These are phyloP conservation scores for Ampelocalamus luodianensis DNA, from an alignment of 176 grass and related monocot genomes.

Conservation along the genomic window DNA sequence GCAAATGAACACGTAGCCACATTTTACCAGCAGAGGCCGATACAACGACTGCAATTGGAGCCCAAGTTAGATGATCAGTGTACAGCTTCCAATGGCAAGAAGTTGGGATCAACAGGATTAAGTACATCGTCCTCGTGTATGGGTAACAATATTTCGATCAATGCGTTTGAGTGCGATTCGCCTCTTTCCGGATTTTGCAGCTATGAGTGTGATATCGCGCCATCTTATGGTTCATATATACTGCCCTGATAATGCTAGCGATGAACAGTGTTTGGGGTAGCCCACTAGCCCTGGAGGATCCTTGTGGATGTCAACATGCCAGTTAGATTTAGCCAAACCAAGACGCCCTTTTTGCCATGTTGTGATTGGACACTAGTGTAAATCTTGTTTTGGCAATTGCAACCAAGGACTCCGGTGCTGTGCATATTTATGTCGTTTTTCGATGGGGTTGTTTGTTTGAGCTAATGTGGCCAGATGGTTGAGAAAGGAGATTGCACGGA, in stretches of 20 bases:
- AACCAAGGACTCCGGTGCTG: not conserved
- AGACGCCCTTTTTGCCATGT: no score
- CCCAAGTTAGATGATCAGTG: conserved; percentile 19
- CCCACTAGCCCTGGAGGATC: conserved; percentile 14
- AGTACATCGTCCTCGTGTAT: not conserved
- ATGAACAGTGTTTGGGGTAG: not conserved
- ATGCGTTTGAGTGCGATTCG: not conserved
- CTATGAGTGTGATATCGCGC: not conserved
- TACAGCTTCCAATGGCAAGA: not conserved
- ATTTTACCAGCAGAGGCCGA: conserved; percentile 12
- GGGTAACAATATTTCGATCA: not conserved
- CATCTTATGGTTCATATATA: not conserved
- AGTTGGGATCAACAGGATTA: not conserved
- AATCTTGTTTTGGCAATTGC: not conserved
- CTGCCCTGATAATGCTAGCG: not conserved
- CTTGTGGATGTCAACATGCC: not conserved
- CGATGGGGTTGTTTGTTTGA: not conserved
- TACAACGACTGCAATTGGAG: conserved; percentile 16
- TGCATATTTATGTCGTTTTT: not conserved
- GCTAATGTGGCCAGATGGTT: not conserved
- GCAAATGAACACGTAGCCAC: not conserved
- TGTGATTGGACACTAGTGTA: not conserved
- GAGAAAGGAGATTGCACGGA: not conserved
- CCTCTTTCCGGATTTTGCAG: not conserved
- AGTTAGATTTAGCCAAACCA: not conserved